Evolutionary conservation across 441 rosid genomes (phyloP), one percentile per base, ranked within the genome.

Genomic region (Erodium moschatum): DNA sequence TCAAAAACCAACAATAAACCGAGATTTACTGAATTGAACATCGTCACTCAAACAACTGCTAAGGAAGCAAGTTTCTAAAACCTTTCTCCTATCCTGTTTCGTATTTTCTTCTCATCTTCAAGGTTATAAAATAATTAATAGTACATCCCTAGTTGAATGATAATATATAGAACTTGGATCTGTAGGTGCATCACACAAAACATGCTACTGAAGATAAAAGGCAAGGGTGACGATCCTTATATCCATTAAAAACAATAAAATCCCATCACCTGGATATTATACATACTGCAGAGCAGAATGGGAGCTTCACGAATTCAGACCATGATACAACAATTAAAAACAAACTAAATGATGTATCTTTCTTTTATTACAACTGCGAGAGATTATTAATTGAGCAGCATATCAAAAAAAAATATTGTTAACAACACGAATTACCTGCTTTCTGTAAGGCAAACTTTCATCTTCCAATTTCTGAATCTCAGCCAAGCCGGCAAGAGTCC

Each of bases 381-480:
- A 1, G 19, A 66, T n/a, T 2, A 33, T 73, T 38, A 16, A 16
- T 7, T 35, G 40, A 35, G 40, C 40, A 5, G 40, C 8, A 7
- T 35, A 35, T 2, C 40, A 35, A 35, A 35, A 35, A 35, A 0
- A 35, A 7, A 35, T 29, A 7, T 35, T 35, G 31, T 29, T 35
- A 8, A 1, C 35, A 15, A 27, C 70, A 16, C 74, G 10, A 38
- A 70, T 65, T 78, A 94, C 98, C 97, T 94, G 97, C 75, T 86
- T 93, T 75, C 92, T 82, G 75, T 69, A 81, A 65, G 94, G 90
- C 78, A 93, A 89, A 69, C 83, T 93, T 74, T 89, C 96, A 75
- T 93, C 97, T 6, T 95, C 81, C 77, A 91, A 73, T 65, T 77
- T 83, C 75, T 93, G 92, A 88, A 93, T 89, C 66, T 86, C 90